phyloP scores from a whole-genome alignment of 805 yeast species.

The Pichia scutulata region DNA sequence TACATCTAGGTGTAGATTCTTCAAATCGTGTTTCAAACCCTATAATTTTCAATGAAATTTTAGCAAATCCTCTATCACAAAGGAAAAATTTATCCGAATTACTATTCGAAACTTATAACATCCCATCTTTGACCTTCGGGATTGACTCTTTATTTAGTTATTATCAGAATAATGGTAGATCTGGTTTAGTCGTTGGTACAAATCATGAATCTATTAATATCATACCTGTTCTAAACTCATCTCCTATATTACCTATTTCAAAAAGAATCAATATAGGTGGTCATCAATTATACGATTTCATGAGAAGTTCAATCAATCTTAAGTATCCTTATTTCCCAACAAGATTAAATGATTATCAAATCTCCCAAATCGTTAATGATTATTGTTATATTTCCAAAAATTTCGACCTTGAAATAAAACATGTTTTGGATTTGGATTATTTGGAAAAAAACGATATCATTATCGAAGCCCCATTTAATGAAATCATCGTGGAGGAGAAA shows the following conservation, averaged over 20 bases:
- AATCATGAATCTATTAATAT: slow-evolving; percentile 80
- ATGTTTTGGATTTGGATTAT: slow-evolving; percentile 50
- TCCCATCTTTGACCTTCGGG: slow-evolving; percentile 71
- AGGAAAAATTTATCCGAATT: slow-evolving; percentile 72
- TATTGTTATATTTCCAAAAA: slow-evolving; percentile 70
- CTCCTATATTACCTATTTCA: slow-evolving; percentile 55
- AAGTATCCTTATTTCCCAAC: slow-evolving; percentile 92
- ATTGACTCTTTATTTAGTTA: slow-evolving; percentile 77
- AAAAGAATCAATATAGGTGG: slow-evolving; percentile 94
- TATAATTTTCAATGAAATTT: slow-evolving; percentile 67
- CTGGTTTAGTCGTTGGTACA: slow-evolving; percentile 73
- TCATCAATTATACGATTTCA: slow-evolving; percentile 53
- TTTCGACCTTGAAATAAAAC: slow-evolving; percentile 55
- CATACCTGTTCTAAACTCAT: slow-evolving; percentile 72
- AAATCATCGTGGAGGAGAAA: slow-evolving; percentile 59
- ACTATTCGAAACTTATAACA: slow-evolving; percentile 74
- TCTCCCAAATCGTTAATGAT: slow-evolving; percentile 60
- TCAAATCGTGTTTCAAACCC: slow-evolving; percentile 63
- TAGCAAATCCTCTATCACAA: slow-evolving; percentile 65
- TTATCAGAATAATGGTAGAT: slow-evolving; percentile 48
- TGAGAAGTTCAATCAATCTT: slow-evolving; percentile 56
- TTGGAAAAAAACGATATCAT: slow-evolving; percentile 67
- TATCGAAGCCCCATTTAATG: slow-evolving; percentile 74
- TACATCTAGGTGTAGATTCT: slow-evolving; percentile 62
- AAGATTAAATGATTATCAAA: slow-evolving; percentile 54